Evolutionary conservation across 2,329 filamentous ascomycete genomes (phyloP), one percentile per base, ranked within the genome.

Genomic region (Cryphonectria naterciae): DNA sequence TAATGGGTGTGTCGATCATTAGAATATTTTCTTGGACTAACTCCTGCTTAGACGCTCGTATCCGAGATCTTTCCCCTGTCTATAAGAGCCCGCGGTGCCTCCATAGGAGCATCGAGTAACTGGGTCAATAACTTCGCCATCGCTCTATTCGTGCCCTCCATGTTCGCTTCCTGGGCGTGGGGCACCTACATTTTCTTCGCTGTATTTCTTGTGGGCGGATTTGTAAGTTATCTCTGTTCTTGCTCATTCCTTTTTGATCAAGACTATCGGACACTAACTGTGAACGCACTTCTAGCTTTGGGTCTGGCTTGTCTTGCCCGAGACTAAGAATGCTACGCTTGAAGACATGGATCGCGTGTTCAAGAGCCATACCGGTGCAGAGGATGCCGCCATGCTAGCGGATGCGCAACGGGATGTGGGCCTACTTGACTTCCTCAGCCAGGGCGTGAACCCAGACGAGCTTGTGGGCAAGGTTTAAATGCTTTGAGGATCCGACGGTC

Each of bases 111-210:
- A 0, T 82, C 80, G 0, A 81, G 79, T 71, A 84, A 84, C 76
- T 85, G 83, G 83, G 73, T 83, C 54, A 82, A 81, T 77, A 85
- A 85, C 74, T 86, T 86, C 58, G 80, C 81, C 68, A 81, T 86
- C 17, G 83, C 83, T 4, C 82, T 85, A 52, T 83, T 81, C 56
- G 81, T 83, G 0, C 83, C 82, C 3, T 78, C 81, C 13, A 86
- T 83, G 80, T 74, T 82, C 10, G 74, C 75, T 43, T 73, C 73
- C 41, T 83, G 81, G 72, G 74, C 80, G n/a, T 88, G 83, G 77
- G 86, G 86, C 22, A 86, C 85, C 0, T 89, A 87, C 75, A 86
- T 87, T 72, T 88, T 89, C 80, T 89, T 89, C 73, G 85, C 85
- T 6, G 81, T 80, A 0, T 82, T 86, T 62, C 85, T 86, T 43